Base-by-base conservation (phyloP, 805 yeast genomes). In the Diddensiella transvaalensis region DNA sequence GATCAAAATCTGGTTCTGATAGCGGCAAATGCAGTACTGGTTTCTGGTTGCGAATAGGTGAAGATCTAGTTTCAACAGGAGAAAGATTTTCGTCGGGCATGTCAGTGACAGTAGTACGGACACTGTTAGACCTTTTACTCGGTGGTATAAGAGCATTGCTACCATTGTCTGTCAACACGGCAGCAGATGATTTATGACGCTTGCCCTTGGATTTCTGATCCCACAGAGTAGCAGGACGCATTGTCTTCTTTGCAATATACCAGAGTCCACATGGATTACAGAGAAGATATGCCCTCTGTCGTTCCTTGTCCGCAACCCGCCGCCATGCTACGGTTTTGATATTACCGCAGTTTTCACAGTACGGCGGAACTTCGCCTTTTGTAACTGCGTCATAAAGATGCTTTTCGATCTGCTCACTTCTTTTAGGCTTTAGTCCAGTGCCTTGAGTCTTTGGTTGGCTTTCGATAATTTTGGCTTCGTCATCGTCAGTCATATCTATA, bases 301-400 rank as follows among this genome's bases (percentile, higher is more conserved):
- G 48, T 8, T 49, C 49, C 29, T 48, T 45, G 11, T 51, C 52
- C 8, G 44, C 42, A 26, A 58, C 49, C 22, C 53, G 50, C 37
- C 67, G 43, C 68, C 66, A 64, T 11, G 64, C 57, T 22, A 62
- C 40, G 3, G 65, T 60, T 35, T 51, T 49, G 19, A 60, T 55
- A 11, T 52, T 55, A n/a, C 67, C 64, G 41, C 69, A 65, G 49
- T 65, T 65, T 29, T 53, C 60, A 41, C 69, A 65, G 35, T 54
- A 59, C 8, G 49, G 52, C 17, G 60, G 61, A 11, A 50, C 51
- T 45, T 57, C 54, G 40, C 65, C 63, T 4, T 50, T 50, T 5
- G 55, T 46, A 17, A 57, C 35, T 18, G 57, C 51, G 8, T 50
- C 46, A 17, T 35, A 42, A 40, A 49, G 47, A 3, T 47, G 43